phyloP scores from a whole-genome alignment of 2,329 filamentous ascomycete species.

The Apiospora koreana region DNA sequence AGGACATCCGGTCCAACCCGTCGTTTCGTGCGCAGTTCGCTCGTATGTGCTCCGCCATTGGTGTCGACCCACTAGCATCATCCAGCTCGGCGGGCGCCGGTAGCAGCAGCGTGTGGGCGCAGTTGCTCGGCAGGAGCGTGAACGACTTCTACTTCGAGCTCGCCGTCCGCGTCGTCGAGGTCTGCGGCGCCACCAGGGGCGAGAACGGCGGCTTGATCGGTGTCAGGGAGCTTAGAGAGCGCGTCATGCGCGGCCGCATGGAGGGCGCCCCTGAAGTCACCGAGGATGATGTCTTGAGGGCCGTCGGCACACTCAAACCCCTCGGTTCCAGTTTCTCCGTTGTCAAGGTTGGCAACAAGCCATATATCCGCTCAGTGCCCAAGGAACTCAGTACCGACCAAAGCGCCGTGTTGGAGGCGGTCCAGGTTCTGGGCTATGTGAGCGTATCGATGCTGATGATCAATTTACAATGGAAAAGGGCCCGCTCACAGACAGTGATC shows the following conservation, averaged over 20 bases:
- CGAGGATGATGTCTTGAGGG: constrained; percentile 90
- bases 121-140: constrained; percentile 86
- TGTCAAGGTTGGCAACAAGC: constrained; percentile 77
- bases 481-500: constrained; percentile 83
- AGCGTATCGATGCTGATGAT: constrained; percentile 85
- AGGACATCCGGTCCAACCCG: constrained; percentile 94
- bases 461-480: constrained; percentile 83
- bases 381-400: constrained; percentile 96
- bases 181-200: constrained; percentile 80
- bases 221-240: constrained; percentile 75
- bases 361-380: constrained; percentile 89
- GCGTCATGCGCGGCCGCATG: constrained; percentile 70
- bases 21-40: constrained; percentile 96
- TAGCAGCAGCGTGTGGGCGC: constrained; percentile 80
- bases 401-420: constrained; percentile 86
- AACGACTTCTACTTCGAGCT: constrained; percentile 99
- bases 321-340: constrained; percentile 87
- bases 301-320: constrained; percentile 83
- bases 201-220: constrained; percentile 94
- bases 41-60: constrained; percentile 96
- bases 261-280: constrained; percentile 79
- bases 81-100: constrained; percentile 43
- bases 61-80: constrained; percentile 89
- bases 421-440: constrained; percentile 86
- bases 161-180: constrained; percentile 91